phyloP scores from a whole-genome alignment of 768 basidiomycete genomes.

The Mycena albidolilacea region DNA sequence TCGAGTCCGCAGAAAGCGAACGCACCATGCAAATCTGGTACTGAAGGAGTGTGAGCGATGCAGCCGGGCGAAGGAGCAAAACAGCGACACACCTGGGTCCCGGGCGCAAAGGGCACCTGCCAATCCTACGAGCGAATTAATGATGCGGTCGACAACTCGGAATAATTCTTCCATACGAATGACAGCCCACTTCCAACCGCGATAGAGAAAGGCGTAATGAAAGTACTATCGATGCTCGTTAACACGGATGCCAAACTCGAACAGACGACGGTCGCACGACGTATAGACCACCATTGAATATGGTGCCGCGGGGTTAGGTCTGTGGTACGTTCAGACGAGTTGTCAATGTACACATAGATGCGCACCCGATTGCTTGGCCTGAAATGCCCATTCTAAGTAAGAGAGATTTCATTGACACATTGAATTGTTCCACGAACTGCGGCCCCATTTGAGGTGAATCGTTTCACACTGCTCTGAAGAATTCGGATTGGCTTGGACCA shows the following conservation, averaged over 20 bases:
- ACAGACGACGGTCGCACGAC: constrained; percentile 51
- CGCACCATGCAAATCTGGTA: constrained; percentile 74
- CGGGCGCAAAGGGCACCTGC: constrained; percentile 65
- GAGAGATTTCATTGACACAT: not conserved
- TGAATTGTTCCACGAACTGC: constrained; percentile 45
- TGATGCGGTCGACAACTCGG: not conserved
- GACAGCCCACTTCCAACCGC: not conserved
- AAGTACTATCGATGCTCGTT: constrained; percentile 49
- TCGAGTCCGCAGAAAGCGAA: not conserved
- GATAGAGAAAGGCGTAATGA: constrained; percentile 55
- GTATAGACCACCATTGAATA: constrained; percentile 66
- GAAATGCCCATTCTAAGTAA: not conserved
- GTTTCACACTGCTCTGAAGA: constrained; percentile 55
- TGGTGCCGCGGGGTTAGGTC: constrained; percentile 52
- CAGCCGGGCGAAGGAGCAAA: not conserved
- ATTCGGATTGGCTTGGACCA: not conserved
- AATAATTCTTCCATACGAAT: constrained; percentile 27
- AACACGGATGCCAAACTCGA: not conserved
- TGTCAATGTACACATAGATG: too few species aligned
- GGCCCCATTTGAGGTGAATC: constrained; percentile 55
- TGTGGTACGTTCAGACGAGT: not conserved
- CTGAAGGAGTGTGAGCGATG: constrained; percentile 38
- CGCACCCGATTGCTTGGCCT: constrained; percentile 34
- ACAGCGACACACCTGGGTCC: constrained; percentile 51
- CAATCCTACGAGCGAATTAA: constrained; percentile 54